Conservation (phyloP, 1,139 yeast genomes). For the Tardiomyces depauwii region DNA sequence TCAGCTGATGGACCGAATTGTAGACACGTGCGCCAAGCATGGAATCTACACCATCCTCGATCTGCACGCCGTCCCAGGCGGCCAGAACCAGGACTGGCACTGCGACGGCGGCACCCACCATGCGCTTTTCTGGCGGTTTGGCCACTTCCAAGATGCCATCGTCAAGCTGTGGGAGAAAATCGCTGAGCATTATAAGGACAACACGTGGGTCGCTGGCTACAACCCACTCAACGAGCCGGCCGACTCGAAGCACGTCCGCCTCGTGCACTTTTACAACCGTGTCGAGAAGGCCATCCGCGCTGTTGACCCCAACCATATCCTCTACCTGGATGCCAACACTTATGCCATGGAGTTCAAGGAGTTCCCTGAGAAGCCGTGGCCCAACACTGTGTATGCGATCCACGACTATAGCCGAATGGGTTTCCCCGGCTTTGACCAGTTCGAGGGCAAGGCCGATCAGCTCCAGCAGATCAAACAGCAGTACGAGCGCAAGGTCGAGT, state of each 20-base stretch:
- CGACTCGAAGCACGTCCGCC: slow-evolving; percentile 29
- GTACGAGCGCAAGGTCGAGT: slow-evolving; percentile 33
- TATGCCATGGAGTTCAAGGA: slow-evolving; percentile 37
- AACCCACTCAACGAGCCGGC: slow-evolving; percentile 41
- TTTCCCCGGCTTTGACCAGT: slow-evolving; percentile 28
- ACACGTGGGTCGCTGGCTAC: slow-evolving; percentile 38
- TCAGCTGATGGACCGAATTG: slow-evolving; percentile 30
- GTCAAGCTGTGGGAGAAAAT: slow-evolving; percentile 33
- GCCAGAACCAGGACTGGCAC: slow-evolving; percentile 43
- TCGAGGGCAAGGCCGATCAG: slow-evolving; percentile 27
- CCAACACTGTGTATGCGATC: slow-evolving; percentile 36
- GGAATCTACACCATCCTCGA: slow-evolving; percentile 33
- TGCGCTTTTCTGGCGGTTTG: slow-evolving; percentile 37
- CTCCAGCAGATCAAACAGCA: slow-evolving; percentile 25
- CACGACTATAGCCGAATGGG: slow-evolving; percentile 35
- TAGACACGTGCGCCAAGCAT: slow-evolving; percentile 18
- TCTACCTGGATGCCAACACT: slow-evolving; percentile 37
- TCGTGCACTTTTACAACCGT: slow-evolving; percentile 28
- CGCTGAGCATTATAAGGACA: slow-evolving; percentile 33
- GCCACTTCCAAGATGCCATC: slow-evolving; percentile 33
- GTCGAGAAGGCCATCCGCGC: slow-evolving; percentile 29
- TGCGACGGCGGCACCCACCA: slow-evolving; percentile 34
- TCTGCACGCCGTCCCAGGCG: slow-evolving; percentile 38
- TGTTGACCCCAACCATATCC: slow-evolving; percentile 35
- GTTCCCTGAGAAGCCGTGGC: slow-evolving; percentile 28